phyloP scores from a whole-genome alignment of 768 basidiomycete genomes.

The Multifurca ochricompacta region DNA sequence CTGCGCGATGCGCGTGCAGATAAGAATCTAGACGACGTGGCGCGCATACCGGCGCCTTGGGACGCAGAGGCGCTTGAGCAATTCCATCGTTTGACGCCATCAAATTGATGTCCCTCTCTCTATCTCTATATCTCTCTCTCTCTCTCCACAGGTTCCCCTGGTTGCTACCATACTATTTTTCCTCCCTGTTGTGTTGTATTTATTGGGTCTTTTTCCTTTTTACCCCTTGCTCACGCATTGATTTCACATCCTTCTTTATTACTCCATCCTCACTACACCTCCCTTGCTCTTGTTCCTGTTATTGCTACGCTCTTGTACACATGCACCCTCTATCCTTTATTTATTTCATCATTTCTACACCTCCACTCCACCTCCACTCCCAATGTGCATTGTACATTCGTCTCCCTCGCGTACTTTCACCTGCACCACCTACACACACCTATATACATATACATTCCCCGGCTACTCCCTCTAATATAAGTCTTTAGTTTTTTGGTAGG shows the following conservation, averaged over 20 bases:
- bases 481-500: too few relatives aligned
- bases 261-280: not conserved
- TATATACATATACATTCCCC: not conserved
- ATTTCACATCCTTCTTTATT: not conserved
- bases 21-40: conserved; percentile 69
- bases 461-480: not conserved
- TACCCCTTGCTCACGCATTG: not conserved
- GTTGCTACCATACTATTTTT: not conserved
- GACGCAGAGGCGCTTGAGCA: conserved; percentile 22
- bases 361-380: not conserved
- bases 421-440: not conserved
- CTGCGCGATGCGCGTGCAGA: conserved; percentile 71
- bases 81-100: conserved; percentile 7
- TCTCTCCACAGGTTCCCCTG: too few relatives aligned
- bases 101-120: not conserved
- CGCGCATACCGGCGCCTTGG: conserved; percentile 58
- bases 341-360: not conserved
- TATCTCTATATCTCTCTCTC: not conserved
- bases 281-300: not conserved
- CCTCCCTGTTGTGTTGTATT: not conserved
- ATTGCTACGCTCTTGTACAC: conserved; percentile 1
- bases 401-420: not conserved
- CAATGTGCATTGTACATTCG: conserved; percentile 4
- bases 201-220: not conserved
- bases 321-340: not conserved